Percentiles rank a stretch among this genome's conserved stretches.
Conservation (phyloP, 495 filamentous ascomycete species). For the Penicillium lividum region DNA sequence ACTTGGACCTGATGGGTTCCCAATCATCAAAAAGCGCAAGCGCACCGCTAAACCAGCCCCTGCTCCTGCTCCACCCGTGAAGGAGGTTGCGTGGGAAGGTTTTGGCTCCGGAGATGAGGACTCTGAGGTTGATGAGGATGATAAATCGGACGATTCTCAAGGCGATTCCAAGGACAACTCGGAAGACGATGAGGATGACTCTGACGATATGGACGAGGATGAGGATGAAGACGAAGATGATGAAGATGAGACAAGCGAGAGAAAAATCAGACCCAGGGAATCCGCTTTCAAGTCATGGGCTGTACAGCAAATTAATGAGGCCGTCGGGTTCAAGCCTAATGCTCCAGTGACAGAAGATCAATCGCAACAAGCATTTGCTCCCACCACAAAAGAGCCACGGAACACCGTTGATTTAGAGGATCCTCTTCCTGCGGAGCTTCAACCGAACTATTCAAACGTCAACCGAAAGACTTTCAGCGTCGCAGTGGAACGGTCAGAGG, state of each 20-base stretch:
- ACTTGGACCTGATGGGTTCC: constrained; percentile 71
- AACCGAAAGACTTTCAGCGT: constrained; percentile 77
- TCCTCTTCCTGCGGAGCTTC: constrained; percentile 72
- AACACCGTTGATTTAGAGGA: constrained; percentile 65
- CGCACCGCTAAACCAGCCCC: constrained; percentile 37
- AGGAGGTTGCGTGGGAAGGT: constrained; percentile 61
- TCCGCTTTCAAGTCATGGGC: constrained; percentile 97
- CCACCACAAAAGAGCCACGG: constrained; percentile 30
- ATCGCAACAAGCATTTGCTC: constrained; percentile 31
- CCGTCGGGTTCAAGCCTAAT: constrained; percentile 58
- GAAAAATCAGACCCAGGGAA: constrained; percentile 44
- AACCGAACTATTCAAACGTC: constrained; percentile 58
- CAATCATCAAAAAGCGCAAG: constrained; percentile 72
- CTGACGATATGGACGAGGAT: constrained; percentile 15
- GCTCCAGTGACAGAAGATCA: constrained; percentile 28
- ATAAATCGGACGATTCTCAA: constrained; percentile 24
- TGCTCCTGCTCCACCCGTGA: constrained; percentile 25
- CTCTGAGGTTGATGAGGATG: constrained; percentile 18
- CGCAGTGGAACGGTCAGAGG: constrained; percentile 64
- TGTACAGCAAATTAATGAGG: constrained; percentile 77
- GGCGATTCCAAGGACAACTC: constrained; percentile 23
- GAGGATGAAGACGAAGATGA: constrained; percentile 29
- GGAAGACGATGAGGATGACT: constrained; percentile 7
- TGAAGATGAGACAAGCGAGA: constrained; percentile 39
- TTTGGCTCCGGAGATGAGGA: constrained; percentile 43